Base-by-base conservation (phyloP, 2,329 filamentous ascomycete species). In the Diaporthe sp. region DNA sequence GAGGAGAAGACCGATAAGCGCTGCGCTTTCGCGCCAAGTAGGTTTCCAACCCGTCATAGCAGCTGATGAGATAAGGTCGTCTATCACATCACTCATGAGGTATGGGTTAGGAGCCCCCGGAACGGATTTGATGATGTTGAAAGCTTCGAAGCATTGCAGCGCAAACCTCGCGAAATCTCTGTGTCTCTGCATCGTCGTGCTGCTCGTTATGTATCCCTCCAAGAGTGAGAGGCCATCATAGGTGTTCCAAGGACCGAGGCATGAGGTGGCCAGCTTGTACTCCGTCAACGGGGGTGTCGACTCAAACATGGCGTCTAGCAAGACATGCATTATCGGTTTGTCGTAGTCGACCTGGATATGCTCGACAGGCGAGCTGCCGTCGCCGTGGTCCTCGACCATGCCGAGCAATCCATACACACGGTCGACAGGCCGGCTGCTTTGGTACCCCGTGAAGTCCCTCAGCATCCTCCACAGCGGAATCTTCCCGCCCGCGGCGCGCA, bases 341-440 rank as follows among this genome's bases (percentile, higher is more conserved):
- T 61, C 55, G 53, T 71, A 71, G 39, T 59, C 42, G 30, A 71
- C 39, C 13, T 39, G 22, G 9, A 71, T 71, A 17, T 59, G 30
- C 15, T 30, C 42, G 2, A 25, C 19, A n/a, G 68, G 39, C 2
- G 53, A 70, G 0, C 13, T 50, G 22, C 68, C 68, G 22, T 70
- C 53, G 0, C 30, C 22, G 8, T 39, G n/a, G 6, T 70, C 4
- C 3, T 10, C 53, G 10, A 71, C 35, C 42, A 71, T 4, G 22
- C 68, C 68, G 1, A 71, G 15, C n/a, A 71, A 3, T 4, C 68
- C 68, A 4, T 50, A 71, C 7, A 71, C 22, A 10, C 56, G 53
- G 56, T 71, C 68, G 17, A 6, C 55, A 13, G 55, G 42, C 2
- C 55, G 55, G n/a, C 53, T 71, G 22, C 39, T 71, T 17, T 59